Percentiles rank a stretch among this genome's conserved stretches.
Evolutionary conservation across 345 rosid genomes (phyloP).

Genomic region (Carallia pectinifolia): DNA sequence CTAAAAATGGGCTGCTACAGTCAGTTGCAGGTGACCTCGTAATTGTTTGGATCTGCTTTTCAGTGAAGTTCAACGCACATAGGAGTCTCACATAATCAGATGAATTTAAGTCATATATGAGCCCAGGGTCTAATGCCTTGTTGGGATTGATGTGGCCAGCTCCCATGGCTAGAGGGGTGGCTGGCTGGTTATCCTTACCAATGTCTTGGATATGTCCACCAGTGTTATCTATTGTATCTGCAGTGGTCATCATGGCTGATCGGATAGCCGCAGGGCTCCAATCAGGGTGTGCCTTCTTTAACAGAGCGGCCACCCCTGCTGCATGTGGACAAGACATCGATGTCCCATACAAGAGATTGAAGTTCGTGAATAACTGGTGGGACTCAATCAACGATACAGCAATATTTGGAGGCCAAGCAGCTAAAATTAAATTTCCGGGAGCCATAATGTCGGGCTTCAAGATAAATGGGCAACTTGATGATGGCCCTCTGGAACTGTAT

Average conservation of each 20-base stretch:
- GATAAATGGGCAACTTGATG: conserved; percentile 39
- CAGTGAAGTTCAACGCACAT: conserved; percentile 47
- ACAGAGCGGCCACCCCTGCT: conserved; percentile 49
- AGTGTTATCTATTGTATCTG: conserved; percentile 33
- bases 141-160: conserved; percentile 57
- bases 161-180: conserved; percentile 50
- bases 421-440: conserved; percentile 30
- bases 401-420: too few relatives aligned
- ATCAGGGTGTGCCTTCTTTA: conserved; percentile 45
- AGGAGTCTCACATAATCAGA: conserved; percentile 47
- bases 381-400: too few relatives aligned
- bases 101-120: conserved; percentile 41
- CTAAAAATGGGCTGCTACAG: conserved; percentile 40
- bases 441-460: conserved; percentile 59
- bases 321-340: background rate
- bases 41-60: conserved; percentile 40
- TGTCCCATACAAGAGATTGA: too few relatives aligned
- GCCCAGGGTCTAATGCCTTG: conserved; percentile 57
- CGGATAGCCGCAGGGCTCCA: conserved; percentile 64
- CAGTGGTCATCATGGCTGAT: conserved; percentile 59
- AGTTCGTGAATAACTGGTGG: too few relatives aligned
- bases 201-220: conserved; percentile 16
- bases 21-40: conserved; percentile 38
- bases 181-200: conserved; percentile 20
- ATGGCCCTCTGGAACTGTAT: conserved; percentile 65